These are phyloP conservation scores for Kandelia obovata DNA, from an alignment of 345 rosid genomes.

Conservation along the genomic window DNA sequence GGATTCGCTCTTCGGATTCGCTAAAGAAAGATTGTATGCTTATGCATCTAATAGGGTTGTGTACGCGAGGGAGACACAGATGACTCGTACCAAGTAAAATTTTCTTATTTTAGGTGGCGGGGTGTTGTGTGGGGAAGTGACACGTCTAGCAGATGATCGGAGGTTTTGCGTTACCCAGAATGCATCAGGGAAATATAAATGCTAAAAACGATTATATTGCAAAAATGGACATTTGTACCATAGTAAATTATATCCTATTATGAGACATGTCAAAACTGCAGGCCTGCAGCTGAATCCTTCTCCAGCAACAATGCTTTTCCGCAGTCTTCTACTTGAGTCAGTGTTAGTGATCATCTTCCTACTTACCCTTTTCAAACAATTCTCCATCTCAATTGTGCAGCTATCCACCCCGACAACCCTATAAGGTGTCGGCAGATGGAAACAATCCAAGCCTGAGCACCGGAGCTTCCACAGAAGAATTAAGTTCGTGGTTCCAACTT, in stretches of 20 bases:
- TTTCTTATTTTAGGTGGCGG: no score
- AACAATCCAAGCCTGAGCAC: background rate
- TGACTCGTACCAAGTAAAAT: no score
- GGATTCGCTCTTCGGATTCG: no score
- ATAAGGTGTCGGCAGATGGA: background rate
- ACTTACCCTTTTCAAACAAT: background rate
- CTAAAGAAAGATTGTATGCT: no score
- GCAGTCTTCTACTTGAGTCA: slow-evolving; percentile 7
- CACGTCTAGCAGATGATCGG: no score
- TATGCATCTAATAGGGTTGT: no score
- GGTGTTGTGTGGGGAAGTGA: no score
- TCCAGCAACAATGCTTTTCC: slow-evolving; percentile 19
- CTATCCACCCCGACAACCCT: slow-evolving; percentile 7
- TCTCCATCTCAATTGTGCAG: slow-evolving; percentile 14
- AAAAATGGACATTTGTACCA: slow-evolving; percentile 1
- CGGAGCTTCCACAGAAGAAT: background rate
- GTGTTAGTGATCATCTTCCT: slow-evolving; percentile 12
- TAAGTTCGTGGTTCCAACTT: no score
- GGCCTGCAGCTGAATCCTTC: slow-evolving; percentile 8
- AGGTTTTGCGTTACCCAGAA: no score
- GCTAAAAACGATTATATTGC: slow-evolving; percentile 7
- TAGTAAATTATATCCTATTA: background rate
- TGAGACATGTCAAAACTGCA: slow-evolving; percentile 19
- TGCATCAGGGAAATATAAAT: background rate
- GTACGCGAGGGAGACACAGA: no score